Conservation (phyloP, 139 green algal genomes). For the Micromonas pusilla region DNA sequence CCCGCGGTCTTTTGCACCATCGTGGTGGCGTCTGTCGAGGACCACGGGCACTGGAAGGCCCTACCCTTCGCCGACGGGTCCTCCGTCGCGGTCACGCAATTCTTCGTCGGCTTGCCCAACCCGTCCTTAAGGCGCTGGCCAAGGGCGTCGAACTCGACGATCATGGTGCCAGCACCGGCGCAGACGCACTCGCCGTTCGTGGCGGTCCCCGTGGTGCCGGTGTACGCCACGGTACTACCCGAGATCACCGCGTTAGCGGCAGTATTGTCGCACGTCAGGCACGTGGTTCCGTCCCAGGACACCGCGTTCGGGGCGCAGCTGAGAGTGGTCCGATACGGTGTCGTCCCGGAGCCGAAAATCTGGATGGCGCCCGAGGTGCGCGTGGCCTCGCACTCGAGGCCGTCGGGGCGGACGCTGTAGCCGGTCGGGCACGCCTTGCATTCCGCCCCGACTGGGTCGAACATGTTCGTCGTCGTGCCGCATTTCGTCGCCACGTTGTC, state of each 20-base stretch:
- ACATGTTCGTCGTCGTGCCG: not conserved
- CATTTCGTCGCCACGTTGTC: not conserved
- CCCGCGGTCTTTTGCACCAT: too few relatives aligned
- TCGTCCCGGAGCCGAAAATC: too few relatives aligned
- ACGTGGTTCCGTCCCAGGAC: not conserved
- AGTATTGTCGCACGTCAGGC: not conserved
- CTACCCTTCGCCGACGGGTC: too few relatives aligned
- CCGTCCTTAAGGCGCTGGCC: too few relatives aligned
- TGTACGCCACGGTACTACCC: not conserved
- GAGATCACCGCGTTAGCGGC: not conserved
- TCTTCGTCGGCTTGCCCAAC: too few relatives aligned
- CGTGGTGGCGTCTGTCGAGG: too few relatives aligned
- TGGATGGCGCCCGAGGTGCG: too few relatives aligned
- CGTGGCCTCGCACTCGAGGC: not conserved
- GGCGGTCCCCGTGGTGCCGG: not conserved
- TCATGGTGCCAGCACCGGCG: not conserved
- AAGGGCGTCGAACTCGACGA: not conserved
- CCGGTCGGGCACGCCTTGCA: not conserved
- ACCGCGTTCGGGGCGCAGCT: not conserved
- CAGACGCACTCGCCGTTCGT: not conserved
- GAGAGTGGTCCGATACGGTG: too few relatives aligned
- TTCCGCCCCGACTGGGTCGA: not conserved
- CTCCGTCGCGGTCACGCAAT: too few relatives aligned
- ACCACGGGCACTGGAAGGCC: too few relatives aligned
- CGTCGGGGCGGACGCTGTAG: not conserved